Evolutionary conservation across 805 yeast genomes (phyloP), one percentile per base, ranked within the genome.

Genomic region (Nakazawaea molendinolei): DNA sequence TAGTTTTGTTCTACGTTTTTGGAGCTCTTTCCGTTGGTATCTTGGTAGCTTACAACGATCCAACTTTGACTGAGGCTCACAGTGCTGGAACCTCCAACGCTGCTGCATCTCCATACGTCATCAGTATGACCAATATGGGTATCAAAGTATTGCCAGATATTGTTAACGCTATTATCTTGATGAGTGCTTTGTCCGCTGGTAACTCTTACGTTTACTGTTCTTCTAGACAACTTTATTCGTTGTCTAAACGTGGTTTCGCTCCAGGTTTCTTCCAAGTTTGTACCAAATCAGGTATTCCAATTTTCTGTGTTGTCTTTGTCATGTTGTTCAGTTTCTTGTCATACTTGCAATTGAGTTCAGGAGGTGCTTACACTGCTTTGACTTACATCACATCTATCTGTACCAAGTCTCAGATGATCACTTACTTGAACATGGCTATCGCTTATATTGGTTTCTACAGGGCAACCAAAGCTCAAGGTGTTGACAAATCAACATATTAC

Each of bases 161-260:
- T 38, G 83, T 86, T 43, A 86, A 86, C 53, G 90, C 77, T 3
- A 75, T 82, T 24, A 65, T 86, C 33, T 65, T 86, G 37, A 64
- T 83, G 12, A 70, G 86, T 5, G 84, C 87, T 0, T 78, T 83
- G 44, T 76, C 86, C 21, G 86, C 94, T 1, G 95, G 92, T 31
- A 84, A 84, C 58, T 80, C 89, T 5, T 79, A 78, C 52, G 71
- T 80, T 15, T 83, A 71, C 52, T 76, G 85, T 40, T 76, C 89
- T 1, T 73, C 86, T 8, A 52, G 73, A 48, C 53, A 53, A 24
- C 61, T 83, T n/a, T 77, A 77, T 51, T 82, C 85, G 3, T 61
- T 83, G 56, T 80, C 90, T 0, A 55, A 69, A 17, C 72, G 69
- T 43, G 86, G 87, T 1, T 72, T 74, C 46, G 90, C 90, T 1